Evolutionary conservation across 129 eudicot genomes (phyloP).

Genomic region (Sambucus nigra): DNA sequence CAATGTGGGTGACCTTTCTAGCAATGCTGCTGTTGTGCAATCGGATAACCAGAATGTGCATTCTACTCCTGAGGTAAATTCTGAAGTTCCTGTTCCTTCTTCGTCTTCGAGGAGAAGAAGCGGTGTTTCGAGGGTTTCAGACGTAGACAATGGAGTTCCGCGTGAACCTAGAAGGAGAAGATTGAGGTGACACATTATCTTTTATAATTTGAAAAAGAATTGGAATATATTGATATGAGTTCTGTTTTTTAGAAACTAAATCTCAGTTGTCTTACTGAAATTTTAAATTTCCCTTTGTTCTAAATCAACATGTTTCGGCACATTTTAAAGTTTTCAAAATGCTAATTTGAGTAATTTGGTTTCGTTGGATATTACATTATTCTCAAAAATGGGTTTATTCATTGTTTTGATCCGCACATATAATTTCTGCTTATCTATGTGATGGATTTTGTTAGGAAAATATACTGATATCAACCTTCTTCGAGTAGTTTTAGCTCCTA

Average conservation of each 20-base stretch:
- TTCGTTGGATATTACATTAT: not conserved
- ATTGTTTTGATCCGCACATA: not conserved
- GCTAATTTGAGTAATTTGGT: slow-evolving; percentile 1
- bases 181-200: slow-evolving; percentile 23
- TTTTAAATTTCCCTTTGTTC: not conserved
- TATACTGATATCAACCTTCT: not conserved
- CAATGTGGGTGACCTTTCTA: slow-evolving; percentile 20
- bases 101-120: slow-evolving; percentile 38
- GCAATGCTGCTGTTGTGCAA: slow-evolving; percentile 18
- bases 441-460: not conserved
- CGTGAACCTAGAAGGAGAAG: slow-evolving; percentile 65
- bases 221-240: not conserved
- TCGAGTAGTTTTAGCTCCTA: not conserved
- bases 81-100: slow-evolving; percentile 22
- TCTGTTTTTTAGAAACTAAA: slow-evolving; percentile 9
- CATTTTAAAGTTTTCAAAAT: not conserved
- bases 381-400: not conserved
- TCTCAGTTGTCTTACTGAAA: slow-evolving; percentile 15
- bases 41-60: slow-evolving; percentile 20
- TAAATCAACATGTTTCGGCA: not conserved
- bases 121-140: slow-evolving; percentile 28
- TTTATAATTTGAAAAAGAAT: slow-evolving; percentile 8
- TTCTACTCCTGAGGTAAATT: slow-evolving; percentile 32
- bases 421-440: no score
- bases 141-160: slow-evolving; percentile 37